These are phyloP conservation scores for Iberis pinnata DNA, from an alignment of 345 rosid genomes.

Conservation along the genomic window DNA sequence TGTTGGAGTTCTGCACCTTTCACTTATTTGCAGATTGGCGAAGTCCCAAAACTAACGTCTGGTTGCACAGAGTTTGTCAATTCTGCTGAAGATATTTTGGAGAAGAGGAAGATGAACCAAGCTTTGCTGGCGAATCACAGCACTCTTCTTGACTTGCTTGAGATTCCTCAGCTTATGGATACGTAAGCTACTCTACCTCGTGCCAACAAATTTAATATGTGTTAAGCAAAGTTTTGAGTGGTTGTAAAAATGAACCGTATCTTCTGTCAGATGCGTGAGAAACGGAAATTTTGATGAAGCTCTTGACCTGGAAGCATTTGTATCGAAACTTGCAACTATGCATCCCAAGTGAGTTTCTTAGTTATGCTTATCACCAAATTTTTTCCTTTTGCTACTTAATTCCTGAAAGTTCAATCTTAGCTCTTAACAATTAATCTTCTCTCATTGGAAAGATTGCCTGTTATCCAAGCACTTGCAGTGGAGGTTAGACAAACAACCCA, in stretches of 20 bases:
- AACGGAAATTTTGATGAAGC: slow-evolving; percentile 98
- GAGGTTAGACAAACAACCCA: slow-evolving; percentile 93
- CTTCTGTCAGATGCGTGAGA: slow-evolving; percentile 72
- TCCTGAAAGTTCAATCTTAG: slow-evolving; percentile 16
- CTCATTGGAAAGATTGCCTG: slow-evolving; percentile 50
- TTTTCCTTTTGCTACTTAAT: slow-evolving; percentile 12
- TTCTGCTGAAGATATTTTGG: slow-evolving; percentile 81
- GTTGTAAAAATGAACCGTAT: slow-evolving; percentile 4
- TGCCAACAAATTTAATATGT: background rate
- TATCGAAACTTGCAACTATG: slow-evolving; percentile 82
- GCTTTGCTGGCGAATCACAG: slow-evolving; percentile 77
- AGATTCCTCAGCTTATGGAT: slow-evolving; percentile 99
- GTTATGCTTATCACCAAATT: background rate
- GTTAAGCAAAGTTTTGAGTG: background rate
- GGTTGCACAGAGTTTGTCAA: slow-evolving; percentile 87
- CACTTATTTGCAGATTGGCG: slow-evolving; percentile 50
- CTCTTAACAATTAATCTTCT: slow-evolving; percentile 19
- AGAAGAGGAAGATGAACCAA: slow-evolving; percentile 93
- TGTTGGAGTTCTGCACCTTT: slow-evolving; percentile 1
- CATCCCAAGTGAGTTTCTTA: slow-evolving; percentile 80
- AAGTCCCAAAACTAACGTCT: slow-evolving; percentile 69
- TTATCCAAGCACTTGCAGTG: slow-evolving; percentile 79
- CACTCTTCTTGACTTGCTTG: slow-evolving; percentile 94
- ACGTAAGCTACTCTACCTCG: slow-evolving; percentile 49
- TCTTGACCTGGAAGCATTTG: slow-evolving; percentile 93